Evolutionary conservation across 2,329 filamentous ascomycete species (phyloP), one percentile per base, ranked within the genome.

Genomic region (Alternaria burnsii): DNA sequence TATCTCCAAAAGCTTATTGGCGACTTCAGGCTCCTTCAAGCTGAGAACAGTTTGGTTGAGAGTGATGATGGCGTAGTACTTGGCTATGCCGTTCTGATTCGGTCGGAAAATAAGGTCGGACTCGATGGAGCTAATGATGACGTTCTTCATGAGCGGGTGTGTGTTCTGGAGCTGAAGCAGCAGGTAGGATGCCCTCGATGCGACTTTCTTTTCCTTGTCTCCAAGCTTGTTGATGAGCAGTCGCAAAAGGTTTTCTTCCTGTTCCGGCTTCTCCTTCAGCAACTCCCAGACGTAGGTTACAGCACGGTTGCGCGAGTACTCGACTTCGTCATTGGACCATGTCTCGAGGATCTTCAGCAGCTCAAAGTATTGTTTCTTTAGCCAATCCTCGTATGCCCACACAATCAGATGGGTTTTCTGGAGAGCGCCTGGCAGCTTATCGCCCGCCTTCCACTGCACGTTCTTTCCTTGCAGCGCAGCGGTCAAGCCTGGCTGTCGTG

Each of bases 1-100:
- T 44, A 98, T 94, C 54, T 92, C 88, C 40, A 99, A 83, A 14
- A 99, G 84, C 54, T 90, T 88, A 72, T 91, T 89, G 8, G 94
- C 94, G 18, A 97, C 86, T 18, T 88, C 85, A 40, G 93, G 90
- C 73, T 98, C 94, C 71, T 91, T 95, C 55, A 82, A 87, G 77
- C 92, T 97, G 51, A 99, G 81, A 51, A 98, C 94, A 0, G 94
- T 98, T 80, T 99, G 96, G 77, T 99, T 99, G 51, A 99, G 84
- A 0, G 95, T 98, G 76, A 97, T 97, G 77, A 97, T 89, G 34
- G 93, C 94, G 78, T 97, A 97, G 80, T 99, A 99, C 76, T 92
- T 96, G 41, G 94, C 92, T 70, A 96, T 91, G 36, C 90, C 84
- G 72, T 88, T 94, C 78, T 98, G 95, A 11, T 92, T 91, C 0